A percentile compares a stretch with the other conserved stretches of the same genome.
Evolutionary conservation across 257 asterid genomes (phyloP).

Genomic region (Pogostemon cablin): DNA sequence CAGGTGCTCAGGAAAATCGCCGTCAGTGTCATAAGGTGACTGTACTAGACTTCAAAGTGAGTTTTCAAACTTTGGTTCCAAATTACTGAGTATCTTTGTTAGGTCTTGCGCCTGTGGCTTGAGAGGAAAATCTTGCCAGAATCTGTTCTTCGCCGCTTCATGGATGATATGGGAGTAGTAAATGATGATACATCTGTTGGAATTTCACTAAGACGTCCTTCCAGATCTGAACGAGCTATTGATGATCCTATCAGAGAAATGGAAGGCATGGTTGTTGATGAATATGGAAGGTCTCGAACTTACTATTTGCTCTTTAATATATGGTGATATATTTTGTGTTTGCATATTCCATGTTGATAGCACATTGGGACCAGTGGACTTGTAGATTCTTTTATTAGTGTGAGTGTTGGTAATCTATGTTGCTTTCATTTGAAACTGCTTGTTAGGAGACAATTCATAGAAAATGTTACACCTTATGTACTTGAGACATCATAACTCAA

Average conservation of each 20-base stretch:
- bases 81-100: slow-evolving; percentile 33
- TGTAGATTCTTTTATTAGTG: slow-evolving; percentile 23
- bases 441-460: not conserved
- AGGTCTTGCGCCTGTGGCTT: slow-evolving; percentile 95
- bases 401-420: not conserved
- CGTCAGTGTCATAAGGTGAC: slow-evolving; percentile 93
- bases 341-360: slow-evolving; percentile 7
- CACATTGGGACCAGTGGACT: slow-evolving; percentile 7
- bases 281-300: slow-evolving; percentile 78
- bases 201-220: slow-evolving; percentile 69
- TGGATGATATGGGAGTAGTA: slow-evolving; percentile 64
- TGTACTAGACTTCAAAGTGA: slow-evolving; percentile 16
- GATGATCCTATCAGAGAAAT: slow-evolving; percentile 97
- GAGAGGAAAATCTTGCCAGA: slow-evolving; percentile 95
- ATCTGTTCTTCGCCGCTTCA: slow-evolving; percentile 67
- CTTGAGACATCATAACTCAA: slow-evolving; percentile 23
- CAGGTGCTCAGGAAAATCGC: slow-evolving; percentile 86
- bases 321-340: slow-evolving; percentile 26
- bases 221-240: slow-evolving; percentile 89
- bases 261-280: slow-evolving; percentile 97
- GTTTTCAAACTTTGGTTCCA: slow-evolving; percentile 26
- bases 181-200: slow-evolving; percentile 67
- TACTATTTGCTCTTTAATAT: slow-evolving; percentile 25
- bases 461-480: not conserved
- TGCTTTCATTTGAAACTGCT: not conserved